Conservation (phyloP, 2,329 filamentous ascomycete genomes). For the Podosphaera leucotricha region DNA sequence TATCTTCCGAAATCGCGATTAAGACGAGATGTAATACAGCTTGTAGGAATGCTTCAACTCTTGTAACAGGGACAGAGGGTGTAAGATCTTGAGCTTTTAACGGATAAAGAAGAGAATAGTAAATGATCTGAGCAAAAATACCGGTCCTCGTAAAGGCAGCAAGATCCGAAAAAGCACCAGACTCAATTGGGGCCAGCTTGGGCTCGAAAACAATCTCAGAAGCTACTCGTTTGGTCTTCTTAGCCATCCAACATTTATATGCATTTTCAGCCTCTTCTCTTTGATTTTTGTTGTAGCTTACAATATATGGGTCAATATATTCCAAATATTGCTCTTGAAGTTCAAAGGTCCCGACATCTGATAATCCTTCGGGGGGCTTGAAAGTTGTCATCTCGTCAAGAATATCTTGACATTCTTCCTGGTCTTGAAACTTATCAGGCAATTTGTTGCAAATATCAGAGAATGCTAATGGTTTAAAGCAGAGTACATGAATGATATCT, state of each 20-base stretch:
- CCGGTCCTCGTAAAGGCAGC: conserved; percentile 61
- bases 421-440: conserved; percentile 71
- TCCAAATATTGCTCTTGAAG: conserved; percentile 68
- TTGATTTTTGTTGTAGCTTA: conserved; percentile 92
- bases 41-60: conserved; percentile 78
- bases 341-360: conserved; percentile 85
- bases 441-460: conserved; percentile 73
- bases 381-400: conserved; percentile 75
- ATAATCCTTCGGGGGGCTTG: conserved; percentile 71
- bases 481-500: conserved; percentile 81
- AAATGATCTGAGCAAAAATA: conserved; percentile 75
- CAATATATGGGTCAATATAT: conserved; percentile 82
- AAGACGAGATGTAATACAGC: conserved; percentile 73
- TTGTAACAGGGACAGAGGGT: conserved; percentile 52
- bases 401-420: conserved; percentile 66
- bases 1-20: conserved; percentile 67
- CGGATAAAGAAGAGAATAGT: conserved; percentile 67
- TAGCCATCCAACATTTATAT: conserved; percentile 69
- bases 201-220: conserved; percentile 86
- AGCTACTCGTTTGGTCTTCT: conserved; percentile 56
- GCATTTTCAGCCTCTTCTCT: conserved; percentile 82
- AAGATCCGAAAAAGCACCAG: conserved; percentile 55
- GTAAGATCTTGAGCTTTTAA: conserved; percentile 44
- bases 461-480: conserved; percentile 89
- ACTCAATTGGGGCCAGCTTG: conserved; percentile 48